Conservation (phyloP, 805 yeast species). For the Cephaloascus fragrans region DNA sequence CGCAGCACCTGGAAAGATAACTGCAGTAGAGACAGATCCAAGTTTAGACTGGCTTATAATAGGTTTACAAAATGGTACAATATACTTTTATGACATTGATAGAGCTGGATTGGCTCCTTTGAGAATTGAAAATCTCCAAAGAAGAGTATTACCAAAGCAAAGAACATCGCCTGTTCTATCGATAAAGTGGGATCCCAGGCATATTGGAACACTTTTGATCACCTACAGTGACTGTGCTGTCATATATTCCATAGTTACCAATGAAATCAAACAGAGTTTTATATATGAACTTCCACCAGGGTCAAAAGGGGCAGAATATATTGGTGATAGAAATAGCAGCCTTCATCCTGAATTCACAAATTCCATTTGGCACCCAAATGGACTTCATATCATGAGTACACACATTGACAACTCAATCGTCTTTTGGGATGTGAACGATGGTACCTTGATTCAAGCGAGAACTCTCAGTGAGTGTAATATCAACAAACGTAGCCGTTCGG, state of each 20-base stretch:
- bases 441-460: conserved; percentile 66
- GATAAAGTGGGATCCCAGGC: conserved; percentile 81
- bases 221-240: conserved; percentile 65
- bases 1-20: conserved; percentile 55
- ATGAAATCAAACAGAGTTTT: conserved; percentile 45
- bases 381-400: conserved; percentile 69
- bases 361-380: conserved; percentile 88
- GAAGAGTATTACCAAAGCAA: conserved; percentile 43
- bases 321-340: conserved; percentile 12
- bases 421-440: conserved; percentile 88
- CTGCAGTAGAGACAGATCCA: conserved; percentile 73
- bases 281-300: conserved; percentile 56
- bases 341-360: conserved; percentile 18
- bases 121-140: conserved; percentile 65
- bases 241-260: conserved; percentile 55
- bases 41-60: conserved; percentile 77
- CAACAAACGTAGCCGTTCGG: conserved; percentile 34
- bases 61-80: conserved; percentile 70
- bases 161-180: conserved; percentile 55
- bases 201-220: conserved; percentile 67
- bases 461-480: conserved; percentile 56
- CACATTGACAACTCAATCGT: conserved; percentile 80
- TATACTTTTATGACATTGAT: conserved; percentile 73
- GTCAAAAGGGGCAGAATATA: conserved; percentile 60
- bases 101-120: conserved; percentile 58